phyloP scores from a whole-genome alignment of 1,284 basidiomycete genomes.

The Sanghuangporus weigelae region DNA sequence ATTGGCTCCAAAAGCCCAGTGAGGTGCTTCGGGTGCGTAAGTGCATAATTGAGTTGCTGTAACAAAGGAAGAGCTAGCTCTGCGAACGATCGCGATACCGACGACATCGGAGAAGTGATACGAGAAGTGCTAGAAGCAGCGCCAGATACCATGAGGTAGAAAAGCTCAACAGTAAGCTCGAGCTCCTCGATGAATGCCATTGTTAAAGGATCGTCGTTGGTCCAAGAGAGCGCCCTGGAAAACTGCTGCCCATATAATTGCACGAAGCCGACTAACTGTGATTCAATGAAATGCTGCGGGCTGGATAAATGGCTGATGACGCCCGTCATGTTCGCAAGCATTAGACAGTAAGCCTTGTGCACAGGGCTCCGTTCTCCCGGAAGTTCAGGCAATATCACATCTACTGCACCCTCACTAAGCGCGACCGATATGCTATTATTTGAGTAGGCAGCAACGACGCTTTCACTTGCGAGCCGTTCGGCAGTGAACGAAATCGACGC shows the following conservation, averaged over 20 bases:
- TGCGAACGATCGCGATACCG: constrained; percentile 64
- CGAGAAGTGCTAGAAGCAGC: constrained; percentile 37
- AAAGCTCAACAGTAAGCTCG: constrained; percentile 71
- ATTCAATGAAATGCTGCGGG: constrained; percentile 79
- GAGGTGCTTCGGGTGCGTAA: constrained; percentile 87
- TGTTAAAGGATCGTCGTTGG: constrained; percentile 67
- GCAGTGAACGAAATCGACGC: constrained; percentile 73
- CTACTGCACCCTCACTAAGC: constrained; percentile 70
- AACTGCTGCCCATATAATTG: constrained; percentile 84
- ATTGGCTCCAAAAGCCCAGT: constrained; percentile 76
- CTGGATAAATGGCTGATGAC: constrained; percentile 63
- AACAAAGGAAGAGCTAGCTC: constrained; percentile 67
- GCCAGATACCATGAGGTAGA: constrained; percentile 63
- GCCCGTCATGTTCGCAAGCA: constrained; percentile 77
- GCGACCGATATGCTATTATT: constrained; percentile 76
- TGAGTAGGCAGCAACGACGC: constrained; percentile 76
- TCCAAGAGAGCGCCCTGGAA: constrained; percentile 72
- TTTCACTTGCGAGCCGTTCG: constrained; percentile 82
- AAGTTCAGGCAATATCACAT: constrained; percentile 62
- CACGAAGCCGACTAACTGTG: constrained; percentile 81
- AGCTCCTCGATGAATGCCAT: constrained; percentile 75
- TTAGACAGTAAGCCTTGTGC: constrained; percentile 79
- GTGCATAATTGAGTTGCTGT: constrained; percentile 83
- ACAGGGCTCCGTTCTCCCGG: constrained; percentile 70
- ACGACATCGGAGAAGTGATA: constrained; percentile 44